These are phyloP conservation scores for Venturia asperata DNA, from an alignment of 2,329 filamentous ascomycete species.

Conservation along the genomic window DNA sequence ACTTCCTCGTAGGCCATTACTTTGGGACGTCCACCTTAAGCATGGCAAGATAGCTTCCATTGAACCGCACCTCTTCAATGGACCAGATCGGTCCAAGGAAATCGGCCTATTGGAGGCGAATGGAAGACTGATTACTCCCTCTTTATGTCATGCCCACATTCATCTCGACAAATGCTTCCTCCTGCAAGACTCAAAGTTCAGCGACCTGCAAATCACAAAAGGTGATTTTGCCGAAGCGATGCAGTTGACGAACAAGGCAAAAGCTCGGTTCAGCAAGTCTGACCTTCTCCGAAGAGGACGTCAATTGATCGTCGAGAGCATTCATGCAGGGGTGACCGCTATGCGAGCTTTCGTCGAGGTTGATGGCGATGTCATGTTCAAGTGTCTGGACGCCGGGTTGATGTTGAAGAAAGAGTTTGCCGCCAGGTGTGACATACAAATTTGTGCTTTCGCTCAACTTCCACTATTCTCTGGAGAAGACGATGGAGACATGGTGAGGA, in stretches of 20 bases:
- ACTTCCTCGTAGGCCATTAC: slow-evolving; percentile 17
- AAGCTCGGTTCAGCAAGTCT: slow-evolving; percentile 52
- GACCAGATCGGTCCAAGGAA: slow-evolving; percentile 12
- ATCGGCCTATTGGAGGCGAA: slow-evolving; percentile 36
- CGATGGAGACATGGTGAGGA: slow-evolving; percentile 45
- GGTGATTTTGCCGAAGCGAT: slow-evolving; percentile 63
- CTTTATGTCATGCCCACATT: slow-evolving; percentile 64
- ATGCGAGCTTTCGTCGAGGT: slow-evolving; percentile 68
- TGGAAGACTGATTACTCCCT: slow-evolving; percentile 43
- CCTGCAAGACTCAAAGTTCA: slow-evolving; percentile 52
- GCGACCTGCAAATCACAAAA: slow-evolving; percentile 50
- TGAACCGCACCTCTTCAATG: slow-evolving; percentile 26
- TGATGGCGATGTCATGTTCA: slow-evolving; percentile 53
- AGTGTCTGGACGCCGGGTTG: slow-evolving; percentile 52
- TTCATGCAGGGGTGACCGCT: slow-evolving; percentile 57
- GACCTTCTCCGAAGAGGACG: slow-evolving; percentile 60
- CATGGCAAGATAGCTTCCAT: slow-evolving; percentile 34
- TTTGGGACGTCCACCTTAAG: slow-evolving; percentile 34
- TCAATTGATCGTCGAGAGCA: slow-evolving; percentile 59
- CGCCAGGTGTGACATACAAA: slow-evolving; percentile 52
- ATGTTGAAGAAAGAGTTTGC: slow-evolving; percentile 49
- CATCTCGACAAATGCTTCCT: slow-evolving; percentile 63
- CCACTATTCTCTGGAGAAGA: slow-evolving; percentile 53
- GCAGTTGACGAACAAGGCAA: slow-evolving; percentile 51
- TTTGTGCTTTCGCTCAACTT: slow-evolving; percentile 66